Conservation (phyloP, 164 flowering plant species). For the Vitis rotundifolia region DNA sequence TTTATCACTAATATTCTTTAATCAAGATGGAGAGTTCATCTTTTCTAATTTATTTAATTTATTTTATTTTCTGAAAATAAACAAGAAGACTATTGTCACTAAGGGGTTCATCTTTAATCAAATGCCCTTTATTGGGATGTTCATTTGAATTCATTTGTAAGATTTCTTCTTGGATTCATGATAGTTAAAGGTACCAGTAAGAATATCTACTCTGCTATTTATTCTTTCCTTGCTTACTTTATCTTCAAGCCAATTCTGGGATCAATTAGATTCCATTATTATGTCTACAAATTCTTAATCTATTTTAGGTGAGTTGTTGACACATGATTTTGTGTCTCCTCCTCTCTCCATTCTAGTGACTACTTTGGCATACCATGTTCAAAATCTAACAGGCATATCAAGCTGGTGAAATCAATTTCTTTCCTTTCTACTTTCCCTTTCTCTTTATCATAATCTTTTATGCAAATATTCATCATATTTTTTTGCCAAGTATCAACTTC, state of each 20-base stretch:
- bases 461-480: too few relatives aligned
- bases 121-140: background rate
- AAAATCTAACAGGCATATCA: background rate
- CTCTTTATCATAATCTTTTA: too few relatives aligned
- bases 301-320: constrained; percentile 17
- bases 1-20: too few relatives aligned
- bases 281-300: constrained; percentile 16
- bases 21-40: too few relatives aligned
- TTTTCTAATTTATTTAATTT: too few relatives aligned
- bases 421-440: background rate
- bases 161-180: background rate
- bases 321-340: background rate
- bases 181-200: background rate
- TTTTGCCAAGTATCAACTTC: too few relatives aligned
- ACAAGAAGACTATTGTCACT: too few relatives aligned
- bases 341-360: background rate
- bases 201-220: background rate
- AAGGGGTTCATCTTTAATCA: too few relatives aligned
- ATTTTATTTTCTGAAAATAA: too few relatives aligned
- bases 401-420: background rate
- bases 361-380: background rate
- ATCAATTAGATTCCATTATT: constrained; percentile 18
- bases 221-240: constrained; percentile 6
- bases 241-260: constrained; percentile 20
- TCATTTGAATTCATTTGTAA: background rate